A percentile compares a stretch with the other conserved stretches of the same genome.
phyloP scores from a whole-genome alignment of 768 basidiomycete species.

The Suillus ampliporus region DNA sequence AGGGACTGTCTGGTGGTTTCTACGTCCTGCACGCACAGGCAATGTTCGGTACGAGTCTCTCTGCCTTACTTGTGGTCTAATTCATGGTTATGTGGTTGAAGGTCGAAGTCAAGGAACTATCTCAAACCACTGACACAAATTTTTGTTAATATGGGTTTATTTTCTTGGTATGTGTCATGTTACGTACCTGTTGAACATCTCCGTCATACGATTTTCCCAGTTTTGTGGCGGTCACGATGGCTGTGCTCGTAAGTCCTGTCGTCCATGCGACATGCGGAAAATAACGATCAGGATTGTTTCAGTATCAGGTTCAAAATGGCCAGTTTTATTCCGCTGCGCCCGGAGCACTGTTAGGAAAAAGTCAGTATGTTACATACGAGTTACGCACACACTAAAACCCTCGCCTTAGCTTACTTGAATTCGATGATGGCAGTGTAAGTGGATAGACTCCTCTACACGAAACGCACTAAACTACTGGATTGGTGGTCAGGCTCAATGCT shows the following conservation, averaged over 20 bases:
- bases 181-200: not conserved
- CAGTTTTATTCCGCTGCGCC: slow-evolving; percentile 19
- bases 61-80: not conserved
- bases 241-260: slow-evolving; percentile 14
- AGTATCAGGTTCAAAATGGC: slow-evolving; percentile 25
- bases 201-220: slow-evolving; percentile 6
- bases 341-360: slow-evolving; percentile 21
- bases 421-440: slow-evolving; percentile 32
- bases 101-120: slow-evolving; percentile 3
- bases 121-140: slow-evolving; percentile 20
- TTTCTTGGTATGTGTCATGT: slow-evolving; percentile 22
- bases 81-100: slow-evolving; percentile 1
- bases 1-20: slow-evolving; percentile 18
- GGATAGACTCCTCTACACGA: not conserved
- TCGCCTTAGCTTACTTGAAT: slow-evolving; percentile 24
- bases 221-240: slow-evolving; percentile 17
- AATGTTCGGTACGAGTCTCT: slow-evolving; percentile 17
- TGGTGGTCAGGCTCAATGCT: slow-evolving; percentile 12
- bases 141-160: slow-evolving; percentile 28
- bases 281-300: not conserved
- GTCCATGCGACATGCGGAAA: not conserved
- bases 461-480: not conserved
- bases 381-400: not conserved
- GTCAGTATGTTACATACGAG: slow-evolving; percentile 13
- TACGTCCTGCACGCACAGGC: slow-evolving; percentile 19